Conservation (phyloP, 2,329 filamentous ascomycete species). For the Pyrenophora teres region DNA sequence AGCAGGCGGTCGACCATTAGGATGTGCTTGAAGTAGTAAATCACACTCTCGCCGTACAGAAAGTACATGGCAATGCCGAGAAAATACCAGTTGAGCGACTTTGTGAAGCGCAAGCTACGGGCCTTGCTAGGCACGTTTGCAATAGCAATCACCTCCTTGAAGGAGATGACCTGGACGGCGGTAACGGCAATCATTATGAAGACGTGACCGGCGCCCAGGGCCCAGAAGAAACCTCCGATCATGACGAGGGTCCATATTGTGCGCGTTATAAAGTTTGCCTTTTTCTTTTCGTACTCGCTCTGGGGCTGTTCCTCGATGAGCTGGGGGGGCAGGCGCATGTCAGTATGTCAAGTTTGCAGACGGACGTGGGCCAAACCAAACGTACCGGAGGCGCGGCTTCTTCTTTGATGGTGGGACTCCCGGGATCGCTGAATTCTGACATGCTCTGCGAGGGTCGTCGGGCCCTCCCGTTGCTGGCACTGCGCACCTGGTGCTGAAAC, state of each 20-base stretch:
- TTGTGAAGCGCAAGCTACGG: slow-evolving; percentile 88
- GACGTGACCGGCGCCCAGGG: slow-evolving; percentile 94
- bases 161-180: slow-evolving; percentile 91
- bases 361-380: not conserved
- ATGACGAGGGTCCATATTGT: slow-evolving; percentile 98
- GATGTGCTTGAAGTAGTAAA: slow-evolving; percentile 99
- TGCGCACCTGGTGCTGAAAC: slow-evolving; percentile 58
- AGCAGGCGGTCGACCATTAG: slow-evolving; percentile 92
- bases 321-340: slow-evolving; percentile 30
- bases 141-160: slow-evolving; percentile 99
- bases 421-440: slow-evolving; percentile 67
- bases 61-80: slow-evolving; percentile 99
- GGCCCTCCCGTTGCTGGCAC: slow-evolving; percentile 54
- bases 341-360: slow-evolving; percentile 18
- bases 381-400: slow-evolving; percentile 23
- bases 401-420: slow-evolving; percentile 57
- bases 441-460: slow-evolving; percentile 70
- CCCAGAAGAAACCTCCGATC: slow-evolving; percentile 89
- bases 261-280: slow-evolving; percentile 93
- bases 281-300: slow-evolving; percentile 96
- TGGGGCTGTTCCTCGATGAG: slow-evolving; percentile 47
- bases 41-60: slow-evolving; percentile 96
- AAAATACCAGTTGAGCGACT: slow-evolving; percentile 99
- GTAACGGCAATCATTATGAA: slow-evolving; percentile 96
- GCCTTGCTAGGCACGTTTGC: slow-evolving; percentile 91